These are phyloP conservation scores for Reutealis trisperma DNA, from an alignment of 345 rosid genomes.

Conservation along the genomic window DNA sequence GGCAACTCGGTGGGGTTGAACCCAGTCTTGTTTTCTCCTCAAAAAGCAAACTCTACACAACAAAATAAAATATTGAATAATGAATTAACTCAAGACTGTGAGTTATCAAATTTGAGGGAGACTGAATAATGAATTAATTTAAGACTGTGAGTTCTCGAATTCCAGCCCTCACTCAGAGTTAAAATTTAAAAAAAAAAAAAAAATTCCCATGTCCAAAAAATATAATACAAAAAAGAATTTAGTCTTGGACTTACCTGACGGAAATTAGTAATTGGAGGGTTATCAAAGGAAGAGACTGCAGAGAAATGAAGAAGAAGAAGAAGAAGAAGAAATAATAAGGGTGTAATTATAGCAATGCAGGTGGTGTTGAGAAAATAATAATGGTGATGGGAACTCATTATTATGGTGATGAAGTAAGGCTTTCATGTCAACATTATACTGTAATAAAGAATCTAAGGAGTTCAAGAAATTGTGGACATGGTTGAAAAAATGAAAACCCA, in stretches of 20 bases:
- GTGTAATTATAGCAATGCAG: not conserved
- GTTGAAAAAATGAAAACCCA: not conserved
- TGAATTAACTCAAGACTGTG: too few relatives aligned
- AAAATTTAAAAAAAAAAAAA: too few relatives aligned
- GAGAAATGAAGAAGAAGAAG: conserved; percentile 21
- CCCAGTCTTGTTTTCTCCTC: conserved; percentile 84
- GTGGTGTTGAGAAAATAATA: not conserved
- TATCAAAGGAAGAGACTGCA: conserved; percentile 25
- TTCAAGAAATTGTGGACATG: not conserved
- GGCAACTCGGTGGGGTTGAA: conserved; percentile 88
- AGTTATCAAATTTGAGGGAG: too few relatives aligned
- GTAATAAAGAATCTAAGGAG: not conserved
- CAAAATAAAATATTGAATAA: not conserved
- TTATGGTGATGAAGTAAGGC: conserved; percentile 11
- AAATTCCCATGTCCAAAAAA: too few relatives aligned
- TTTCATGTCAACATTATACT: conserved; percentile 17
- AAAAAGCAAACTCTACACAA: conserved; percentile 40
- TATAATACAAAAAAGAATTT: not conserved
- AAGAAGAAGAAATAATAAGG: not conserved
- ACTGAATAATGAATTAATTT: too few relatives aligned
- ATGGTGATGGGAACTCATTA: conserved; percentile 24
- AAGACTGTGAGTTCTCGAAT: too few relatives aligned
- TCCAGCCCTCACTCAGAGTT: too few relatives aligned
- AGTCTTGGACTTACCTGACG: conserved; percentile 20
- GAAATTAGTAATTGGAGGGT: not conserved